Conservation (phyloP, 1,139 yeast species). For the Lodderomyces orthopsilosis region DNA sequence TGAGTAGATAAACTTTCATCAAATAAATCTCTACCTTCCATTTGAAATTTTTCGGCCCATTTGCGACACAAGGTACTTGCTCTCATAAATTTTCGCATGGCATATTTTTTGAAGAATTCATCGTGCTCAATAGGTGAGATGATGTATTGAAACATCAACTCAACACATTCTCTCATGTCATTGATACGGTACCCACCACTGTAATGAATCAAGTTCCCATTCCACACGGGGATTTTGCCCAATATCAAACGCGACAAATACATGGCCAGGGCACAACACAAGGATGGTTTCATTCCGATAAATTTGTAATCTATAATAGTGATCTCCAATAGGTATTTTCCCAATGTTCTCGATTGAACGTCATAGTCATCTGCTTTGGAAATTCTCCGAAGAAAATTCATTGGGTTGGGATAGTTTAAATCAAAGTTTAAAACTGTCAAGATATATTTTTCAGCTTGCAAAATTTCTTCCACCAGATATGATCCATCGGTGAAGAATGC, state of each 20-base stretch:
- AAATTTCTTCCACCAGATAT: conserved; percentile 78
- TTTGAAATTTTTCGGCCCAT: conserved; percentile 73
- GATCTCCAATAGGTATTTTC: conserved; percentile 83
- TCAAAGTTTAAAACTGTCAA: conserved; percentile 75
- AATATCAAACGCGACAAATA: conserved; percentile 78
- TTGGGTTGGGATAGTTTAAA: conserved; percentile 87
- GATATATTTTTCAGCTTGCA: conserved; percentile 83
- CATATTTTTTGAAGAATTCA: conserved; percentile 91
- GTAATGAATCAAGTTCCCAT: conserved; percentile 80
- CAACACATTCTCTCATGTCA: conserved; percentile 70
- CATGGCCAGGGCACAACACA: conserved; percentile 92
- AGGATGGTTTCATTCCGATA: conserved; percentile 75
- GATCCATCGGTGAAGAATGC: conserved; percentile 87
- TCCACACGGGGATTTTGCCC: conserved; percentile 70
- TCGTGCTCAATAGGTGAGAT: conserved; percentile 86
- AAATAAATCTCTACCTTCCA: conserved; percentile 33
- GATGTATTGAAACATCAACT: conserved; percentile 73
- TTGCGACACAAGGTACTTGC: conserved; percentile 85
- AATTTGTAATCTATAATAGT: conserved; percentile 78
- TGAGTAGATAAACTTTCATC: conserved; percentile 17
- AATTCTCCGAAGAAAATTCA: conserved; percentile 88
- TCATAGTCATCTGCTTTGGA: conserved; percentile 96
- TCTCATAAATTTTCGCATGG: conserved; percentile 86
- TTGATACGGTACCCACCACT: conserved; percentile 85
- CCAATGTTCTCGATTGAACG: conserved; percentile 87